Percentiles rank a stretch among this genome's conserved stretches.
Conservation (phyloP, 1,139 yeast species). For the Candida frijolesensis region DNA sequence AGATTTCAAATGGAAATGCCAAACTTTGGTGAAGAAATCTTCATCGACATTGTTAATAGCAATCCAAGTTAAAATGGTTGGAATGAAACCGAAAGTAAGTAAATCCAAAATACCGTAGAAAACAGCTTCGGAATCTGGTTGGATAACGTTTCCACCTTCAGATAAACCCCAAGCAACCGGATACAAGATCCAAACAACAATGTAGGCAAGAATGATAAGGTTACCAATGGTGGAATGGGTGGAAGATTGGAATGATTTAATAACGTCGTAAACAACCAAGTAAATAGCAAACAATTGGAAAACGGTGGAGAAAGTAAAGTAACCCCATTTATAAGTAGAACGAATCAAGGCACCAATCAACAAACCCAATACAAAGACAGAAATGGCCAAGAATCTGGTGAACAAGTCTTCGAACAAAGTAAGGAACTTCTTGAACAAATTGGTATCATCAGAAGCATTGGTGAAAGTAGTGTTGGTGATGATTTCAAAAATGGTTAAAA, state of each 20-base stretch:
- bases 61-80: constrained; percentile 37
- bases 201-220: constrained; percentile 32
- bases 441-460: constrained; percentile 18
- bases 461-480: constrained; percentile 38
- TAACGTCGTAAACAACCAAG: constrained; percentile 23
- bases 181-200: constrained; percentile 50
- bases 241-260: constrained; percentile 14
- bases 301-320: constrained; percentile 44
- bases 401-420: constrained; percentile 27
- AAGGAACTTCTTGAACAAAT: constrained; percentile 26
- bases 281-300: constrained; percentile 42
- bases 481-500: constrained; percentile 48
- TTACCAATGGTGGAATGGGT: constrained; percentile 23
- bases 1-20: constrained; percentile 20
- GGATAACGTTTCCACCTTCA: constrained; percentile 69
- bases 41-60: constrained; percentile 33
- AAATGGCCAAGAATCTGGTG: constrained; percentile 44
- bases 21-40: constrained; percentile 28
- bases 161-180: constrained; percentile 63
- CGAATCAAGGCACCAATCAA: constrained; percentile 56
- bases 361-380: constrained; percentile 53
- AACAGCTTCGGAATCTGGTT: constrained; percentile 67
- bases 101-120: constrained; percentile 66
- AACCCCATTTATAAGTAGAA: constrained; percentile 71
- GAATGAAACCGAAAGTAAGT: constrained; percentile 44